These are phyloP conservation scores for Phytophthora europaea DNA, from an alignment of 352 stramenopile genomes.

Conservation along the genomic window DNA sequence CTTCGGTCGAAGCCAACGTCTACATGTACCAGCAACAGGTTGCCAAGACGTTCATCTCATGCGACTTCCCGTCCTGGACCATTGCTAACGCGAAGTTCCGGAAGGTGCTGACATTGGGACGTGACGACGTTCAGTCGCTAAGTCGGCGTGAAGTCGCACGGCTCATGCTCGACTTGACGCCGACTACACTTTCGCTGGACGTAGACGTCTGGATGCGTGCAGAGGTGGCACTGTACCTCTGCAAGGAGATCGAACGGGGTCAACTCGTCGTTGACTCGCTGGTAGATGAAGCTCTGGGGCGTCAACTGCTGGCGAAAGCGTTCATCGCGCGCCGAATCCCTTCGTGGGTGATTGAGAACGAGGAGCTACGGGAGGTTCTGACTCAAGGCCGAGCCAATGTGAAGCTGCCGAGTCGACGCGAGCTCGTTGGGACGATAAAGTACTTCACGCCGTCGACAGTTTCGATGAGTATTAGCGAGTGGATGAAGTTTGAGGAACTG, in stretches of 20 bases:
- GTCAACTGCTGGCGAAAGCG: neutral
- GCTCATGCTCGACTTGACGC: slow-evolving; percentile 1
- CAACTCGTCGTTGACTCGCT: neutral
- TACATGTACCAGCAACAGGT: neutral
- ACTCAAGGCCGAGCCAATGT: neutral
- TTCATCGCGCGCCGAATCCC: neutral
- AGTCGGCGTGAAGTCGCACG: neutral
- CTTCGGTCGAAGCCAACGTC: neutral
- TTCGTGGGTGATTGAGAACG: neutral
- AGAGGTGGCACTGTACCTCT: slow-evolving; percentile 1
- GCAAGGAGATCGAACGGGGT: neutral
- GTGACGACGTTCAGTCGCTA: neutral
- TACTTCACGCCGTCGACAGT: slow-evolving; percentile 1
- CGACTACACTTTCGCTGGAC: slow-evolving; percentile 1
- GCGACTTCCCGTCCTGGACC: neutral
- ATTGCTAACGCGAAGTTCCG: neutral
- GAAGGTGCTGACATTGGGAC: slow-evolving; percentile 1
- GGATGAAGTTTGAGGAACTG: neutral
- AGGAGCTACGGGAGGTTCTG: neutral
- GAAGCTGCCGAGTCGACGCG: neutral
- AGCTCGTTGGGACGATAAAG: neutral
- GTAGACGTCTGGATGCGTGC: neutral
- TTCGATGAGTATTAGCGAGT: neutral
- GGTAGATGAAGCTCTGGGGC: neutral
- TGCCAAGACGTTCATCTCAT: neutral